Base-by-base conservation (phyloP, 371 early-diverging fungal species). In the Actinomortierella wolfii region DNA sequence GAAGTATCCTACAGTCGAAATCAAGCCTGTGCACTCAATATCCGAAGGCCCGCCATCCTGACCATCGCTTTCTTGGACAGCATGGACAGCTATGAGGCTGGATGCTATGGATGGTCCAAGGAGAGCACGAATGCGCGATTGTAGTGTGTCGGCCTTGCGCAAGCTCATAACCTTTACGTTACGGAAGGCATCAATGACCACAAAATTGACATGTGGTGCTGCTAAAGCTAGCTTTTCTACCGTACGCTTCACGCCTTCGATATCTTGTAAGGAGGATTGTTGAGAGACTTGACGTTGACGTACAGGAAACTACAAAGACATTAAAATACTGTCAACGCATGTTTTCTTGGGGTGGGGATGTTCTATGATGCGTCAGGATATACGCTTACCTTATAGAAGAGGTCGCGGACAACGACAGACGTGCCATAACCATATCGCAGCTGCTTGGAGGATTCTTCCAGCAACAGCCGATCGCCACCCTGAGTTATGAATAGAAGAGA, bases 311-410 rank as follows among this genome's bases (percentile, higher is more conserved):
- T 51, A 29, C 18, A 23, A 50, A 50, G 17, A 17, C 13, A 18
- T 1, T 21, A n/a, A n/a, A n/a, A n/a, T n/a, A n/a, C n/a, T n/a
- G n/a, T n/a, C n/a, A n/a, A n/a, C n/a, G n/a, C n/a, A n/a, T n/a
- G n/a, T n/a, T n/a, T n/a, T n/a, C n/a, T n/a, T n/a, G n/a, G n/a
- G n/a, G n/a, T n/a, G n/a, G n/a, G n/a, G n/a, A n/a, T n/a, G n/a
- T n/a, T n/a, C n/a, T n/a, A n/a, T n/a, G n/a, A n/a, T n/a, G n/a
- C n/a, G n/a, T n/a, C n/a, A n/a, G n/a, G n/a, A n/a, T n/a, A n/a
- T n/a, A 34, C 34, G 13, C 20, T 1, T 78, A 87, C 90, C 75
- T 88, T 89, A 78, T 83, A 86, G 52, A 91, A 91, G n/a, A 91
- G 56, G 67, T 88, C 88, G 8, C 81, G 78, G 13, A 86, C 81